Evolutionary conservation across 768 basidiomycete genomes (phyloP).

Genomic region (Tulasnella sp.): DNA sequence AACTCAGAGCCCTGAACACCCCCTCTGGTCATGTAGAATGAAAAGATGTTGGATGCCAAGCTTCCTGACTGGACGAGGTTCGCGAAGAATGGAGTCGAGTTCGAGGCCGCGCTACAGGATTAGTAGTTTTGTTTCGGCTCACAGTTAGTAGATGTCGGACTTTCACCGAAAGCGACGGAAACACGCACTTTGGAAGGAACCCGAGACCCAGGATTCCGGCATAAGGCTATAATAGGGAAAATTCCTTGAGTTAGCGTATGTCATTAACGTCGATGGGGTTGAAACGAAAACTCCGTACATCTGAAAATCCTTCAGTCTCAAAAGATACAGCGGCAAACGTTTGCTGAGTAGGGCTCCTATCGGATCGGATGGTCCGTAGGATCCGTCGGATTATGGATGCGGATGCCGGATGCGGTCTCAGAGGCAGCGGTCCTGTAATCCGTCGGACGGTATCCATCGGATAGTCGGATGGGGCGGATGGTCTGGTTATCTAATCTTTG

Average conservation of each 20-base stretch:
- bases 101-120: too few relatives aligned
- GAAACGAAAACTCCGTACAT: conserved; percentile 10
- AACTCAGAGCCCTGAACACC: neutral
- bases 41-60: neutral
- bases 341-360: too few relatives aligned
- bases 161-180: neutral
- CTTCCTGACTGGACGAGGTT: neutral
- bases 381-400: too few relatives aligned
- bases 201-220: conserved; percentile 8
- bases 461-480: too few relatives aligned
- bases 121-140: too few relatives aligned
- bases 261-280: neutral
- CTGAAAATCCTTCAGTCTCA: conserved; percentile 34
- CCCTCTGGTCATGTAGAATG: neutral
- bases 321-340: conserved; percentile 43
- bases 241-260: neutral
- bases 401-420: too few relatives aligned
- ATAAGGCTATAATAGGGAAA: neutral
- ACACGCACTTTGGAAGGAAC: neutral
- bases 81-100: neutral
- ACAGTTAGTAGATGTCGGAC: too few relatives aligned
- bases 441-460: too few relatives aligned
- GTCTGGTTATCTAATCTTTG: too few relatives aligned
- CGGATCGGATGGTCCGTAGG: too few relatives aligned
- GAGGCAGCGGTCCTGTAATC: too few relatives aligned